Percentiles rank a stretch among this genome's conserved stretches.
Evolutionary conservation across 2,329 filamentous ascomycete genomes (phyloP).

Genomic region (Fusarium oxysporum): DNA sequence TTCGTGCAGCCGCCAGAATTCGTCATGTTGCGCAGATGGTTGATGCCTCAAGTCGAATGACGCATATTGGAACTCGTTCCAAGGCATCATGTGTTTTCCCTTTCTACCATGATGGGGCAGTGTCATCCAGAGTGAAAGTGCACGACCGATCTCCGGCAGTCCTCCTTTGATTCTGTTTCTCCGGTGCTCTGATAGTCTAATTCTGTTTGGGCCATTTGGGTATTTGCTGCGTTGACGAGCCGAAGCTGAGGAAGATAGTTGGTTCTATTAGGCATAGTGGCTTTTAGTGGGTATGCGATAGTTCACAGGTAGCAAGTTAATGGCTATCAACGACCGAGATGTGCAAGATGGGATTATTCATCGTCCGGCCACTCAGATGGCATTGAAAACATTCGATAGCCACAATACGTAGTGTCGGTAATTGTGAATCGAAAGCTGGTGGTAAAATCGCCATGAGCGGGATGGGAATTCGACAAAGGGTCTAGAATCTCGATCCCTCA

Average conservation of each 20-base stretch:
- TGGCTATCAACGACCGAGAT: background rate
- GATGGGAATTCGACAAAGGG: slow-evolving; percentile 40
- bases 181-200: slow-evolving; percentile 6
- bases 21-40: slow-evolving; percentile 25
- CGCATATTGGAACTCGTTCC: slow-evolving; percentile 20
- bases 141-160: slow-evolving; percentile 3
- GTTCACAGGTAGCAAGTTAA: background rate
- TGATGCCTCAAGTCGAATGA: slow-evolving; percentile 24
- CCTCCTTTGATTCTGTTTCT: slow-evolving; percentile 5
- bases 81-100: slow-evolving; percentile 26
- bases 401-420: slow-evolving; percentile 7
- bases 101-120: slow-evolving; percentile 13
- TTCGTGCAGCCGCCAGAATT: slow-evolving; percentile 20
- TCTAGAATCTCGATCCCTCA: slow-evolving; percentile 41
- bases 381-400: background rate
- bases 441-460: slow-evolving; percentile 29
- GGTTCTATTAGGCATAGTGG: background rate
- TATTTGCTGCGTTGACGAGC: background rate
- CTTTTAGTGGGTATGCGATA: slow-evolving; percentile 1
- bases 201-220: background rate
- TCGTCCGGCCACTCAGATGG: background rate
- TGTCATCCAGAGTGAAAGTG: background rate
- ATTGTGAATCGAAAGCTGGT: slow-evolving; percentile 11
- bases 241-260: background rate
- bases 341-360: slow-evolving; percentile 7